These are phyloP conservation scores for Fusarium pseudocircinatum DNA, from an alignment of 2,329 filamentous ascomycete species.

Conservation along the genomic window DNA sequence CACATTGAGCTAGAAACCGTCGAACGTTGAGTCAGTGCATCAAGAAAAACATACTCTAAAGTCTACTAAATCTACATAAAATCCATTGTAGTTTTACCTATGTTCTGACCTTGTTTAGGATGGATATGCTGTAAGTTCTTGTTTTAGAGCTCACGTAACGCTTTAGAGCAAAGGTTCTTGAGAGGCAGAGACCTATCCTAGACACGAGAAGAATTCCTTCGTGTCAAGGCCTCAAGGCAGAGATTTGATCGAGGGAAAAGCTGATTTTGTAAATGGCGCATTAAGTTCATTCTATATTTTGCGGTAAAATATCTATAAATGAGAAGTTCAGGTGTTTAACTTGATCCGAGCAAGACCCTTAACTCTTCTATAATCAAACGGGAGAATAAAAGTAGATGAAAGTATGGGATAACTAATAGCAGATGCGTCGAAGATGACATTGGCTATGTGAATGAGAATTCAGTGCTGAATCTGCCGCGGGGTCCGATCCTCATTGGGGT, in stretches of 20 bases:
- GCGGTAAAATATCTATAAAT: accelerated
- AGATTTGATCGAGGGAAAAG: accelerated
- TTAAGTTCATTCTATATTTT: neutral
- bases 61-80: no score
- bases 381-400: neutral
- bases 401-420: accelerated
- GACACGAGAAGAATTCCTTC: neutral
- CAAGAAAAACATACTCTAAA: neutral
- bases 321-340: accelerated
- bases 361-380: accelerated
- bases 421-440: no score
- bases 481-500: accelerated
- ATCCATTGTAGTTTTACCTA: accelerated
- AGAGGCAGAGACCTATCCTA: neutral
- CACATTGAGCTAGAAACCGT: no score
- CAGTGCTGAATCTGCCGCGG: neutral
- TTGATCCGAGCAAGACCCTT: accelerated
- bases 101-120: accelerated
- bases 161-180: no score
- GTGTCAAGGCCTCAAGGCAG: accelerated
- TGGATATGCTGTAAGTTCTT: neutral
- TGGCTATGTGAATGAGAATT: no score
- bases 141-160: no score
- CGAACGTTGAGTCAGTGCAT: neutral
- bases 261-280: accelerated